Evolutionary conservation across 2,329 filamentous ascomycete species (phyloP), one percentile per base, ranked within the genome.

Genomic region (Aspergillus brasiliensis): DNA sequence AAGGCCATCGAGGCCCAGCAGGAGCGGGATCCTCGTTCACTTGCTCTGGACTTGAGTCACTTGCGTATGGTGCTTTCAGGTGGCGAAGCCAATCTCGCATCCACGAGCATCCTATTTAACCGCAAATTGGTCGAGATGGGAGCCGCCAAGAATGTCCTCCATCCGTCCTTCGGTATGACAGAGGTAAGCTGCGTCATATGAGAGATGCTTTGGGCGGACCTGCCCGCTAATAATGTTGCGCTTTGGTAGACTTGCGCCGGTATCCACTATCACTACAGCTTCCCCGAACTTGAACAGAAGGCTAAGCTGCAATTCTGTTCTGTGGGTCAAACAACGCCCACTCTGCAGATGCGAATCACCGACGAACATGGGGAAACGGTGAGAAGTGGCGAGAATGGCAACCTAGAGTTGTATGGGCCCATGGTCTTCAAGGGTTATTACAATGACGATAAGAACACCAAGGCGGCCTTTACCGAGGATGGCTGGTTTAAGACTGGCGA

Each of bases 1-100:
- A 23, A 23, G 7, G 51, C 54, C 44, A 34, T 67, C 27, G 57
- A 57, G 11, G 15, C 46, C 27, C 42, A 46, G 62, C 58, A 82
- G 82, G 82, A 1, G 65, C 72, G 81, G 81, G 3, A 81, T 83
- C 65, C 71, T 79, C 0, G 83, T 74, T n/a, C 46, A 11, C 46
- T 49, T 10, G 81, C 17, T 63, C 62, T 1, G 37, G 58, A 64
- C 42, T 60, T 77, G 3, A 61, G 57, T 46, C 51, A 23, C 23
- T 59, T 77, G 13, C 47, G 42, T 1, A 61, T 65, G 6, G 62
- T 79, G 8, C 69, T 70, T 23, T 77, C 75, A 23, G 78, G 77
- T 3, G 78, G 77, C 6, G 77, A 79, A 60, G 71, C 75, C 3
- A 79, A 78, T 55, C 62, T 60, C 27, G 57, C 63, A n/a, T 52